Evolutionary conservation across 768 basidiomycete genomes (phyloP), one percentile per base, ranked within the genome.

Genomic region (Mycena epipterygia): DNA sequence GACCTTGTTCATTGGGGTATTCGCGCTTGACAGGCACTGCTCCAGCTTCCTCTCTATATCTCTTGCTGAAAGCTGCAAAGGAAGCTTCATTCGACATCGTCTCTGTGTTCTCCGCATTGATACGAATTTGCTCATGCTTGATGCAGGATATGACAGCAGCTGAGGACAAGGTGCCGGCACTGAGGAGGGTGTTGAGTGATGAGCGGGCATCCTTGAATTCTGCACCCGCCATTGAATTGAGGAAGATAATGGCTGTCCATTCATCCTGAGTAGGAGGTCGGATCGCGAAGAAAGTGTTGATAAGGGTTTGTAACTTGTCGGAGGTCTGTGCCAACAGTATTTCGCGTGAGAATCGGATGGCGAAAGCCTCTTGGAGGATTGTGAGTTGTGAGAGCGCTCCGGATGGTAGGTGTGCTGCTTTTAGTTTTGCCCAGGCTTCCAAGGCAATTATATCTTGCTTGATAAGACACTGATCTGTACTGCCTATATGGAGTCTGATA

Each of bases 111-210:
- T 65, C 53, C 8, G 16, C 39, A 16, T 65, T n/a, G 23, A 65
- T 65, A 25, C 53, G 64, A 1, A 56, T n/a, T 49, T 65, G 64
- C 8, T 65, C 64, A n/a, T 65, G 64, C 33, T 48, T 65, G 53
- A 65, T 65, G 7, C 64, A 12, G 3, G 55, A 32, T 23, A 27
- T n/a, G 19, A 64, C 63, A 4, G 63, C 39, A 11, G 63, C 63
- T 4, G 63, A 64, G 3, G 63, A 44, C 13, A 64, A 23, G 16
- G 29, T 17, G 1, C 63, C 63, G 17, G 63, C 52, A 21, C 63
- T 64, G 30, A 64, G 52, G 0, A 64, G 30, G 5, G 63, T 64
- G 23, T 64, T 42, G 27, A 64, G 63, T 2, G 63, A 64, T 2
- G 63, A 55, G 13, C 63, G 63, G 2, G 53, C 52, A 30, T 55